A percentile compares a stretch with the other conserved stretches of the same genome.
These are phyloP conservation scores for Cenchrus fungigraminus DNA, from an alignment of 176 grass and related monocot genomes.

Conservation along the genomic window DNA sequence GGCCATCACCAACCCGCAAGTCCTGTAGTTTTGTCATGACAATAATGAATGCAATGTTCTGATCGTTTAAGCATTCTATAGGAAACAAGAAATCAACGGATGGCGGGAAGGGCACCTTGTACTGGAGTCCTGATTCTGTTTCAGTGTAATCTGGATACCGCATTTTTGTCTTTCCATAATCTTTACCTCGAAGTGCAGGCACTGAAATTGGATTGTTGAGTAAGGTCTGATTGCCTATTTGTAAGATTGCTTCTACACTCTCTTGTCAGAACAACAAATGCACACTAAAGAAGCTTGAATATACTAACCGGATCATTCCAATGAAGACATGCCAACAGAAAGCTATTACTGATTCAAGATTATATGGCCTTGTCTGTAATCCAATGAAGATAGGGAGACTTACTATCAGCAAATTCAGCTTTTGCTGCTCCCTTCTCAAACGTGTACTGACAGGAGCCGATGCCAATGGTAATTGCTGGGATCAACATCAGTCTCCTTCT, in stretches of 20 bases:
- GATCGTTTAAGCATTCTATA: background rate
- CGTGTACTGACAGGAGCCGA: slow-evolving; percentile 51
- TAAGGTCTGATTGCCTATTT: background rate
- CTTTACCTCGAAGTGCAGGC: slow-evolving; percentile 93
- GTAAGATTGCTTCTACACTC: background rate
- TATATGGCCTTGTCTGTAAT: background rate
- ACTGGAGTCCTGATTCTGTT: slow-evolving; percentile 94
- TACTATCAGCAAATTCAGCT: slow-evolving; percentile 88
- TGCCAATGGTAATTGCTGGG: slow-evolving; percentile 54
- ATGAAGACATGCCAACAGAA: background rate
- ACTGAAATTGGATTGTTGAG: slow-evolving; percentile 45
- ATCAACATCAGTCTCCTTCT: slow-evolving; percentile 71
- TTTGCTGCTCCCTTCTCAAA: slow-evolving; percentile 48
- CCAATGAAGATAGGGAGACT: slow-evolving; percentile 36
- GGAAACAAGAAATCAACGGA: slow-evolving; percentile 25
- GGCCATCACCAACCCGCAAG: slow-evolving; percentile 74
- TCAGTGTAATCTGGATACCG: slow-evolving; percentile 95
- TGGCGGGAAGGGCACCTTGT: slow-evolving; percentile 63
- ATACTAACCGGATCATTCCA: background rate
- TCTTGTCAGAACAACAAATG: background rate
- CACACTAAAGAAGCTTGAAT: background rate
- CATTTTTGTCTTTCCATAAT: slow-evolving; percentile 99
- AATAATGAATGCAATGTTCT: slow-evolving; percentile 14
- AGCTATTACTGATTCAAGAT: background rate
- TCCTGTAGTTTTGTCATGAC: slow-evolving; percentile 59